These are phyloP conservation scores for Phytophthora kernoviae DNA, from an alignment of 352 stramenopile genomes.

Conservation along the genomic window DNA sequence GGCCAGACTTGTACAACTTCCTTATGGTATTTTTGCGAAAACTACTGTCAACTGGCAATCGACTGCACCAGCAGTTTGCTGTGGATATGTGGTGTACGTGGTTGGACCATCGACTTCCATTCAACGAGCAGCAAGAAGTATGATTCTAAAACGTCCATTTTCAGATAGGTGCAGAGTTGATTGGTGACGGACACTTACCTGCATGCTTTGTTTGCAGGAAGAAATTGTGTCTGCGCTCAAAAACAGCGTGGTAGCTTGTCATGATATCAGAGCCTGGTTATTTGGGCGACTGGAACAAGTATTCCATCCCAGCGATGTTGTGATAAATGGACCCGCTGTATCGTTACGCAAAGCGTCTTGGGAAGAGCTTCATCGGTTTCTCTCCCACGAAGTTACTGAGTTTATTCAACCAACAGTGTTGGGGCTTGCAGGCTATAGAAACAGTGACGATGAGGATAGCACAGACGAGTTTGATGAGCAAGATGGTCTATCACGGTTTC, in stretches of 20 bases:
- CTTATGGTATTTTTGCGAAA: conserved; percentile 85
- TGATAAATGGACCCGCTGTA: conserved; percentile 7
- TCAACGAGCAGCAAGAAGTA: conserved; percentile 75
- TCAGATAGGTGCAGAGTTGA: not conserved
- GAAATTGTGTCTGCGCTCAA: conserved; percentile 63
- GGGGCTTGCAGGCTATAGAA: conserved; percentile 10
- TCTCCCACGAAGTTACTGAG: conserved; percentile 44
- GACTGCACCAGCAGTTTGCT: conserved; percentile 54
- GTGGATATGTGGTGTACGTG: conserved; percentile 78
- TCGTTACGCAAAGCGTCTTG: conserved; percentile 41
- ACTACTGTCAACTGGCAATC: conserved; percentile 58
- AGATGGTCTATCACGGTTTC: conserved; percentile 32
- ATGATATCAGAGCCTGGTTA: conserved; percentile 41
- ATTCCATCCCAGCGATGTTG: conserved; percentile 17
- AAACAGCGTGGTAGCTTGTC: conserved; percentile 47
- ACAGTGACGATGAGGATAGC: conserved; percentile 21
- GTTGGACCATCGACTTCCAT: conserved; percentile 43
- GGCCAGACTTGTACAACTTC: conserved; percentile 76
- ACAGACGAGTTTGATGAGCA: conserved; percentile 36
- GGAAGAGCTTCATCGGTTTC: conserved; percentile 46
- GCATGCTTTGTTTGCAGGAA: conserved; percentile 33
- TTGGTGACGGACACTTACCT: not conserved
- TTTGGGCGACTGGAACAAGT: conserved; percentile 52
- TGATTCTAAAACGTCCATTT: conserved; percentile 4
- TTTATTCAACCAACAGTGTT: conserved; percentile 40